Conservation (phyloP, 495 filamentous ascomycete species). For the Penicillium manginii region DNA sequence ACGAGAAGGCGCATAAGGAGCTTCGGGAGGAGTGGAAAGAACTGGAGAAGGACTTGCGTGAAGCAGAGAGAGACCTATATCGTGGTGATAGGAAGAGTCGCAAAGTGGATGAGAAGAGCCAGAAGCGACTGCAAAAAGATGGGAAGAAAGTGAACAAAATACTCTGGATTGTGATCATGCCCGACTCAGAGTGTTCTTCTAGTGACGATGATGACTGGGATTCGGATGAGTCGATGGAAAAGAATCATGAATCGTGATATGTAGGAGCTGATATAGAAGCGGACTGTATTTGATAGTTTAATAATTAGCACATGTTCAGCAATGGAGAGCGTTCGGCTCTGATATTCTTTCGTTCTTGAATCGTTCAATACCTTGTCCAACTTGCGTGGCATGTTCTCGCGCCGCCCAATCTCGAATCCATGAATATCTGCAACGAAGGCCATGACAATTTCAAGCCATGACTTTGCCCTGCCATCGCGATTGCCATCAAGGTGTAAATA, state of each 20-base stretch:
- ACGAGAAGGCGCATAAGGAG: slow-evolving; percentile 1
- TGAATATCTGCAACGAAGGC: slow-evolving; percentile 18
- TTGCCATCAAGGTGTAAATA: slow-evolving; percentile 16
- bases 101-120: slow-evolving; percentile 8
- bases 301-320: background rate
- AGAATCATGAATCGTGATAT: background rate
- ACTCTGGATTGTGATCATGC: slow-evolving; percentile 20
- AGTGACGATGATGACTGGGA: slow-evolving; percentile 19
- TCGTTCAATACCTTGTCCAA: background rate
- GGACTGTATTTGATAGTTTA: background rate
- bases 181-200: background rate
- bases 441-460: slow-evolving; percentile 22
- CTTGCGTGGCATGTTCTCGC: slow-evolving; percentile 17
- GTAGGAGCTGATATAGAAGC: background rate
- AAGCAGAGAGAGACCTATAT: slow-evolving; percentile 14
- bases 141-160: slow-evolving; percentile 22
- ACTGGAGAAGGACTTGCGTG: slow-evolving; percentile 12
- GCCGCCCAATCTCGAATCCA: slow-evolving; percentile 25
- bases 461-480: background rate
- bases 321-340: background rate
- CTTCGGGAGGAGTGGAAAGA: slow-evolving; percentile 10
- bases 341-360: background rate
- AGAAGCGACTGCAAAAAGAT: slow-evolving; percentile 5
- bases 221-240: slow-evolving; percentile 5
- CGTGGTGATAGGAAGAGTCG: background rate